Base-by-base conservation (phyloP, 371 early-diverging fungal species). In the Apophysomyces sp. region DNA sequence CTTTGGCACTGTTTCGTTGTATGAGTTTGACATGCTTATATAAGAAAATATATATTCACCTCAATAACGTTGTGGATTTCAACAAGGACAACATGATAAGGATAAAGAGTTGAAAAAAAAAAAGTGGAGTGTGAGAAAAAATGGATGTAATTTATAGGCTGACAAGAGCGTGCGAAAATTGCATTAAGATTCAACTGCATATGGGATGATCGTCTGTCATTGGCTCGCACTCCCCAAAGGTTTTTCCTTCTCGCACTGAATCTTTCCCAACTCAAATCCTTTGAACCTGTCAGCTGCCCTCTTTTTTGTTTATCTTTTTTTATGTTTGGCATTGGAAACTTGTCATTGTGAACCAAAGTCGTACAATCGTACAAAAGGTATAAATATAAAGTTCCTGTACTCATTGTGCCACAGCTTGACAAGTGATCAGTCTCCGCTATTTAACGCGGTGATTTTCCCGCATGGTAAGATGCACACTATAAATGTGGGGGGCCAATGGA, bases 81-180 rank as follows among this genome's bases (percentile, higher is more conserved):
- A 44, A 44, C 49, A 44, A 44, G 21, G 49, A 44, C 18, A 44
- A 21, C 49, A 44, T 44, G 49, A 13, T 34, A 13, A 34, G 8
- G 49, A 21, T 44, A 44, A 44, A 37, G 37, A n/a, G 11, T 37
- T 11, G 21, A 44, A 21, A 18, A 44, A 24, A 24, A 11, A 11
- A 44, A 21, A 21, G 21, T 41, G 18, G 7, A 41, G 21, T 18
- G 49, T 44, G 49, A 18, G 49, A 44, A 21, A 44, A 44, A 44
- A 44, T 4, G 7, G n/a, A 21, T 44, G 24, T 44, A 44, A 44
- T 21, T 44, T 44, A 44, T 44, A 44, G 49, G 49, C 16, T 44
- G 49, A 44, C 49, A 21, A 44, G 49, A 44, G 49, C 49, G 49
- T 44, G 49, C 49, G 49, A 44, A 44, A 41, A 41, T 16, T 21